These are phyloP conservation scores for Sporisorium graminicola DNA, from an alignment of 1,284 basidiomycete genomes.

Conservation along the genomic window DNA sequence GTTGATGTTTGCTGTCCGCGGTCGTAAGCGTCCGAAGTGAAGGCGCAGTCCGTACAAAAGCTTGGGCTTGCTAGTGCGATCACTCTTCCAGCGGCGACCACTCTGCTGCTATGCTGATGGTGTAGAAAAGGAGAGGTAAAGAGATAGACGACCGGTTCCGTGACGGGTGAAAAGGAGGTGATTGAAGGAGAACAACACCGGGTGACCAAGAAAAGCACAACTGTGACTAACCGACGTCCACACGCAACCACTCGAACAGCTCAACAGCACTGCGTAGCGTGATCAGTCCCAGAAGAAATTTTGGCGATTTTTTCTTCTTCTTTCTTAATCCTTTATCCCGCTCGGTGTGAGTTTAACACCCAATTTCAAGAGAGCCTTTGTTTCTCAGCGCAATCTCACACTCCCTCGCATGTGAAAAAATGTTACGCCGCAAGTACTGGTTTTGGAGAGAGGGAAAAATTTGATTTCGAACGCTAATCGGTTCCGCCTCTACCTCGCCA, in stretches of 20 bases:
- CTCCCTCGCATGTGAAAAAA: too few relatives aligned
- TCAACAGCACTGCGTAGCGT: slow-evolving; percentile 7
- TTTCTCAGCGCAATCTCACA: too few relatives aligned
- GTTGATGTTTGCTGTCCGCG: neutral
- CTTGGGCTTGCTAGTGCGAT: neutral
- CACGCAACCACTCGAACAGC: slow-evolving; percentile 1
- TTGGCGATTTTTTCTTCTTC: slow-evolving; percentile 9
- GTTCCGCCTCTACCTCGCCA: neutral
- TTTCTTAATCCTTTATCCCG: neutral
- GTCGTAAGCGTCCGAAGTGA: neutral
- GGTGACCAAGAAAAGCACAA: neutral
- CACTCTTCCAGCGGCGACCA: neutral
- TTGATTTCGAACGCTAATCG: too few relatives aligned
- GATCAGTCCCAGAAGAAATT: slow-evolving; percentile 25
- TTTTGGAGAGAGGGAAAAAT: too few relatives aligned
- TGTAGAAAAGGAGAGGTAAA: neutral
- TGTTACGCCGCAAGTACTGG: too few relatives aligned
- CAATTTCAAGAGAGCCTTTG: too few relatives aligned
- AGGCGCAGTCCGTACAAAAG: neutral
- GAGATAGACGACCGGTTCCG: neutral
- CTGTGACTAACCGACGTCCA: neutral
- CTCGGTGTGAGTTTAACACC: too few relatives aligned
- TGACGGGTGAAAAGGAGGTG: neutral
- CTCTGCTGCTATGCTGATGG: neutral
- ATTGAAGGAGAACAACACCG: slow-evolving; percentile 5